Conservation (phyloP, 2,329 filamentous ascomycete genomes). For the Pseudogymnoascus verrucosus region DNA sequence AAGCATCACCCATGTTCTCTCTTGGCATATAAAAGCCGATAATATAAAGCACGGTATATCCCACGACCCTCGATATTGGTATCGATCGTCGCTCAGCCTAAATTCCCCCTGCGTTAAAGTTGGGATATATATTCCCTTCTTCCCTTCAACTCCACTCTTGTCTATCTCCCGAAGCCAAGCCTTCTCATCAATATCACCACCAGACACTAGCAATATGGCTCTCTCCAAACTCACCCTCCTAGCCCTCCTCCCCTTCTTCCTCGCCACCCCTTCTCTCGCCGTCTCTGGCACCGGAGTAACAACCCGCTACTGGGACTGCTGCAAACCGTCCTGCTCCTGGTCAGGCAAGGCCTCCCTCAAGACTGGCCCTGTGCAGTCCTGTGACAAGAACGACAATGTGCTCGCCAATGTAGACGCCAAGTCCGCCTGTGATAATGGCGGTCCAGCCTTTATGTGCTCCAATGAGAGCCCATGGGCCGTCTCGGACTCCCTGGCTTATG, state of each 20-base stretch:
- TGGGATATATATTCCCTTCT: not conserved
- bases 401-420: slow-evolving; percentile 40
- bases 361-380: slow-evolving; percentile 42
- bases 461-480: slow-evolving; percentile 56
- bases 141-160: not conserved
- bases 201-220: slow-evolving; percentile 16
- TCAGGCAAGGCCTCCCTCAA: slow-evolving; percentile 45
- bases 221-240: slow-evolving; percentile 19
- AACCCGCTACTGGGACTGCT: slow-evolving; percentile 56
- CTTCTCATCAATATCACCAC: not conserved
- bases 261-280: slow-evolving; percentile 16
- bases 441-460: slow-evolving; percentile 52
- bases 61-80: not conserved
- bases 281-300: slow-evolving; percentile 23
- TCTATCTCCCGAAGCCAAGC: not conserved
- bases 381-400: slow-evolving; percentile 46
- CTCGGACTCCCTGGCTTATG: slow-evolving; percentile 50
- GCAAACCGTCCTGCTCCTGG: slow-evolving; percentile 62
- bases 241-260: slow-evolving; percentile 20
- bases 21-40: slow-evolving; percentile 1
- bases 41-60: not conserved
- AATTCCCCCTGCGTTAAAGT: not conserved
- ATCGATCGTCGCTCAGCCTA: not conserved
- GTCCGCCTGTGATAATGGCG: slow-evolving; percentile 48
- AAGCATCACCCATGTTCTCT: not conserved